Evolutionary conservation across 75 land plant genomes (phyloP).

Genomic region (Azolla pinnata): DNA sequence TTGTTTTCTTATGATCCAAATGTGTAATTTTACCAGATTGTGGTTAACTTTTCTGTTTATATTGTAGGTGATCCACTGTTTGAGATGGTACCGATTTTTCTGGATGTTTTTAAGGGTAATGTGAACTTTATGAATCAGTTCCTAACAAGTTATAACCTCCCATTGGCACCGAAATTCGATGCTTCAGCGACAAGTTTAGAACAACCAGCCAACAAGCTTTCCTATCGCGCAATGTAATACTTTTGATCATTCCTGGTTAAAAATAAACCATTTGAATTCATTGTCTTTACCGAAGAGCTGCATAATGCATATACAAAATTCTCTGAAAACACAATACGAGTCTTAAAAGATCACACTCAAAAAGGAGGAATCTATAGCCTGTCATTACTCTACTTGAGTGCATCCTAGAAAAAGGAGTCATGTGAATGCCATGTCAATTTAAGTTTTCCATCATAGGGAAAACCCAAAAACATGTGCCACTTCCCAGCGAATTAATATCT

Average conservation of each 20-base stretch:
- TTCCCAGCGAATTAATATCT: too few species aligned
- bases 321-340: too few species aligned
- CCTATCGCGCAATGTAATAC: conserved; percentile 80
- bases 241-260: neutral
- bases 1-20: neutral
- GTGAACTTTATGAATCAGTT: conserved; percentile 35
- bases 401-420: too few species aligned
- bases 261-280: neutral
- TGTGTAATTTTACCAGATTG: neutral
- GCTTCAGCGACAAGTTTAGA: neutral
- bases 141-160: conserved; percentile 59
- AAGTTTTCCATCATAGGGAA: too few species aligned
- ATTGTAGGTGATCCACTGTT: conserved; percentile 75
- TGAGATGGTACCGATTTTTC: conserved; percentile 67
- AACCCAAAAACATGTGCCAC: too few species aligned
- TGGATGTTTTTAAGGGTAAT: conserved; percentile 73
- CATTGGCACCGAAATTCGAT: conserved; percentile 16
- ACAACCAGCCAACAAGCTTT: conserved; percentile 19
- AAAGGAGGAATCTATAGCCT: too few species aligned
- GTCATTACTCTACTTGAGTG: too few species aligned
- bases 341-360: too few species aligned
- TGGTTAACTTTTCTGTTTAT: neutral
- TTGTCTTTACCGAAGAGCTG: neutral
- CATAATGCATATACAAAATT: neutral
- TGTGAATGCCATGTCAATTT: too few species aligned